Evolutionary conservation across 2,329 filamentous ascomycete genomes (phyloP).

Genomic region (Ophiostoma sp.): DNA sequence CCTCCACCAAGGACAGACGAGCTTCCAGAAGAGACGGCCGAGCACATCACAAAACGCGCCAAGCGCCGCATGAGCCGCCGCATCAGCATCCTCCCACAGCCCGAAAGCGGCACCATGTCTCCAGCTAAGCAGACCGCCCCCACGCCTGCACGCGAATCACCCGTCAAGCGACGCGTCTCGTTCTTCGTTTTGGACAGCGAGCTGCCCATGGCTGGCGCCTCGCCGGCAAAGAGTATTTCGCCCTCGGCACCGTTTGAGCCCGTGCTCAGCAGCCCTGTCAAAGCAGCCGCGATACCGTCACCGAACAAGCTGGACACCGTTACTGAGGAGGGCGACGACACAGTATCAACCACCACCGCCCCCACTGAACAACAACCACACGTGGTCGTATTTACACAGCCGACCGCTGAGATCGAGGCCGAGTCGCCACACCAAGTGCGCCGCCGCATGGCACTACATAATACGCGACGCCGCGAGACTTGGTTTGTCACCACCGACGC

Average conservation of each 20-base stretch:
- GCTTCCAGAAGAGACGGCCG: conserved; percentile 25
- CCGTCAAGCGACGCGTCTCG: conserved; percentile 12
- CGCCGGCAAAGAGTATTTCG: not conserved
- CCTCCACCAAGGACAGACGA: conserved; percentile 18
- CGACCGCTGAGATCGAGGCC: conserved; percentile 23
- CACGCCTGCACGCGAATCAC: conserved; percentile 25
- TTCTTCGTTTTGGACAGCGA: conserved; percentile 12
- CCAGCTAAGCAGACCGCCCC: conserved; percentile 29
- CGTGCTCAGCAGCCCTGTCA: conserved; percentile 17
- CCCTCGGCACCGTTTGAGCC: conserved; percentile 17
- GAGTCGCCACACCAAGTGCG: conserved; percentile 33
- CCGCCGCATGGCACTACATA: conserved; percentile 32
- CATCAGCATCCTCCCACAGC: conserved; percentile 25
- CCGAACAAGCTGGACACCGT: not conserved
- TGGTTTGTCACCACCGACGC: conserved; percentile 17
- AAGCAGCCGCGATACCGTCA: not conserved
- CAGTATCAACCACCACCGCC: not conserved
- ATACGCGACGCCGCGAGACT: conserved; percentile 31
- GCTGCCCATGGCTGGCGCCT: conserved; percentile 11
- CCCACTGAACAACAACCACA: not conserved
- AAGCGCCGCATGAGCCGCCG: conserved; percentile 32
- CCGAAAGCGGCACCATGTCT: not conserved
- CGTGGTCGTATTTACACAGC: conserved; percentile 33
- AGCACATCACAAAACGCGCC: conserved; percentile 29
- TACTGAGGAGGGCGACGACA: not conserved